Conservation (phyloP, 1,284 basidiomycete genomes). For the Tremellales sp. region DNA sequence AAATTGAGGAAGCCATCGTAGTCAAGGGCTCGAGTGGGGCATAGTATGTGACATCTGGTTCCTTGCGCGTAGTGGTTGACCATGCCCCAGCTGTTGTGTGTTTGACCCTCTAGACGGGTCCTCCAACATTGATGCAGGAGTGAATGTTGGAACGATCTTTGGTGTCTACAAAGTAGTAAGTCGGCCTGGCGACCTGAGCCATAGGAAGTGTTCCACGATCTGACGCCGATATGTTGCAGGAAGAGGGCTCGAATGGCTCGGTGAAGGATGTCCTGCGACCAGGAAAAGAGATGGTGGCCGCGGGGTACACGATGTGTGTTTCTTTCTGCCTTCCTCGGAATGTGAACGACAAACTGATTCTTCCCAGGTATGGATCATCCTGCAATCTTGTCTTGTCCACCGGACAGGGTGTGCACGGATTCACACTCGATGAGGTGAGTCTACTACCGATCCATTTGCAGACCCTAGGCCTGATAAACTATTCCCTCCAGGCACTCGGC, state of each 20-base stretch:
- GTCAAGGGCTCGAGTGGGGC: constrained; percentile 62
- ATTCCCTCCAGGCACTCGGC: constrained; percentile 60
- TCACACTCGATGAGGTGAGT: constrained; percentile 81
- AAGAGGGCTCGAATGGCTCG: constrained; percentile 68
- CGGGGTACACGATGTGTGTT: constrained; percentile 87
- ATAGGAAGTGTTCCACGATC: constrained; percentile 3
- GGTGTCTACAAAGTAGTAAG: constrained; percentile 84
- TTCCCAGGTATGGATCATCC: constrained; percentile 87
- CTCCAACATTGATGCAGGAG: constrained; percentile 99
- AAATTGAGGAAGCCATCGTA: constrained; percentile 82
- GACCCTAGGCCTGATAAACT: neutral
- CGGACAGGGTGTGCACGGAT: constrained; percentile 94
- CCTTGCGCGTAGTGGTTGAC: neutral
- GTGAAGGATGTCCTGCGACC: constrained; percentile 87
- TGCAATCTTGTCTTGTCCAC: constrained; percentile 96
- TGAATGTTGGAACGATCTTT: constrained; percentile 99
- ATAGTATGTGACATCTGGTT: constrained; percentile 52
- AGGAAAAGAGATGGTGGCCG: constrained; percentile 95
- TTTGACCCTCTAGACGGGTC: constrained; percentile 98
- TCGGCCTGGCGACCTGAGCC: constrained; percentile 47
- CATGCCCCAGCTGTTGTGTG: constrained; percentile 67
- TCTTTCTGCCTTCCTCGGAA: neutral
- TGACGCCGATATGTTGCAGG: constrained; percentile 49
- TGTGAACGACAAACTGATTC: neutral
- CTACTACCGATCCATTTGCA: neutral